Evolutionary conservation across 208 protist genomes (phyloP).

Genomic region (Acanthamoeba royreba): DNA sequence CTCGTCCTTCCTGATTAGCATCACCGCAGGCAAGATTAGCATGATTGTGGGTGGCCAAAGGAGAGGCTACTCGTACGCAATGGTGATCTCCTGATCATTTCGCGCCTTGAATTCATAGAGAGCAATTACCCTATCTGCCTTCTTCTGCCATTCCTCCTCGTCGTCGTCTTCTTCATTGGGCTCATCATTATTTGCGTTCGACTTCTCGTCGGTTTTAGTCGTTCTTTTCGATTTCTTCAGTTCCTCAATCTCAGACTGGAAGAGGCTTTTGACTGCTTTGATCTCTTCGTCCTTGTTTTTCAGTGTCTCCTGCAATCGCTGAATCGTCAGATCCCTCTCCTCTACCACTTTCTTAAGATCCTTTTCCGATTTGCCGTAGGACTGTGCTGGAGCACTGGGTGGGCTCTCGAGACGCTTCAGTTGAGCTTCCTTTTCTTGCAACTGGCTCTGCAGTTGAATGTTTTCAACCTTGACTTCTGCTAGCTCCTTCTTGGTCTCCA

Average conservation of each 20-base stretch:
- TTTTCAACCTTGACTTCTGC: not conserved
- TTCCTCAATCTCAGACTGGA: not conserved
- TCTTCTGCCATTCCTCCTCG: not conserved
- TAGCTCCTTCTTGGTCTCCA: not conserved
- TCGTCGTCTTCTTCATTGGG: not conserved
- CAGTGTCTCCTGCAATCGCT: not conserved
- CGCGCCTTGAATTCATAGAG: not conserved
- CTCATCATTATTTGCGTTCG: not conserved
- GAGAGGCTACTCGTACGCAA: too few species aligned
- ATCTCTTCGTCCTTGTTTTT: not conserved
- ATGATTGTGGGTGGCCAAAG: too few species aligned
- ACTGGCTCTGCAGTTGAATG: not conserved
- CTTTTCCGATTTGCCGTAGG: not conserved
- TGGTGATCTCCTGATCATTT: not conserved
- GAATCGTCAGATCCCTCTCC: not conserved
- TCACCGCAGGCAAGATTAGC: too few species aligned
- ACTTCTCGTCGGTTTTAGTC: not conserved
- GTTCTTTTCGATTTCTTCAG: not conserved
- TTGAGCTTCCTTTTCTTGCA: not conserved
- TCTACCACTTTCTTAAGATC: not conserved
- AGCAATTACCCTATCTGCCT: not conserved
- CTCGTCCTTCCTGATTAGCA: conserved; percentile 7
- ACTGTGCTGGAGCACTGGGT: not conserved
- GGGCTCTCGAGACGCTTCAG: not conserved
- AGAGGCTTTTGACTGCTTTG: not conserved